These are phyloP conservation scores for Dactylellina drechsleri DNA, from an alignment of 2,329 filamentous ascomycete species.

Conservation along the genomic window DNA sequence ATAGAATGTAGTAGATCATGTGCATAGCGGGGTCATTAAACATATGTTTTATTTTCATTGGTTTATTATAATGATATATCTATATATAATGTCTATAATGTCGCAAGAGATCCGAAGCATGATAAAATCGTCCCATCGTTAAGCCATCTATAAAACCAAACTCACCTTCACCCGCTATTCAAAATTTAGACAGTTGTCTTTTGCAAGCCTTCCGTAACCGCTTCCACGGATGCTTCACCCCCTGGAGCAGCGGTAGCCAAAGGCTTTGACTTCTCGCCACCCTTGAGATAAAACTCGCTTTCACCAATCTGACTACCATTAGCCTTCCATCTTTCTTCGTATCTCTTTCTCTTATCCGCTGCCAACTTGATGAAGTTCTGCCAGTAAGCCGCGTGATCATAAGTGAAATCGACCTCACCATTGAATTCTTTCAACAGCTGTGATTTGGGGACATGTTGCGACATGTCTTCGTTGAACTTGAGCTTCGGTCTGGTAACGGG, in stretches of 20 bases:
- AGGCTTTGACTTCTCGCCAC: constrained; percentile 66
- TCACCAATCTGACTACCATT: constrained; percentile 86
- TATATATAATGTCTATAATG: constrained; percentile 32
- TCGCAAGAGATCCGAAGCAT: not conserved
- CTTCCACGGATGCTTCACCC: constrained; percentile 30
- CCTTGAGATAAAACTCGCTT: constrained; percentile 85
- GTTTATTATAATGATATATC: constrained; percentile 51
- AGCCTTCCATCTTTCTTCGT: constrained; percentile 77
- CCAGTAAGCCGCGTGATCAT: constrained; percentile 91
- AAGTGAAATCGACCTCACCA: constrained; percentile 86
- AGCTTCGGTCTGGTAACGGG: constrained; percentile 92
- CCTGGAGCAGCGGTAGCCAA: constrained; percentile 1
- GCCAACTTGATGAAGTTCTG: constrained; percentile 80
- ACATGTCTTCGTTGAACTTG: constrained; percentile 95
- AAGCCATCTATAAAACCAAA: not conserved
- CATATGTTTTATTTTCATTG: not conserved
- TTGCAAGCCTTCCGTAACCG: constrained; percentile 42
- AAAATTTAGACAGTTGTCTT: constrained; percentile 22
- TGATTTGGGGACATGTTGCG: constrained; percentile 78
- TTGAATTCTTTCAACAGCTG: constrained; percentile 84
- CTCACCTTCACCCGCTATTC: too few species aligned
- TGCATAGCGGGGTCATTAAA: constrained; percentile 34
- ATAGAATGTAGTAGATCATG: not conserved
- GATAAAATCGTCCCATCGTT: not conserved
- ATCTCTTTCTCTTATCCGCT: constrained; percentile 71